Conservation (phyloP, 2,329 filamentous ascomycete species). For the Penicillium decumbens region DNA sequence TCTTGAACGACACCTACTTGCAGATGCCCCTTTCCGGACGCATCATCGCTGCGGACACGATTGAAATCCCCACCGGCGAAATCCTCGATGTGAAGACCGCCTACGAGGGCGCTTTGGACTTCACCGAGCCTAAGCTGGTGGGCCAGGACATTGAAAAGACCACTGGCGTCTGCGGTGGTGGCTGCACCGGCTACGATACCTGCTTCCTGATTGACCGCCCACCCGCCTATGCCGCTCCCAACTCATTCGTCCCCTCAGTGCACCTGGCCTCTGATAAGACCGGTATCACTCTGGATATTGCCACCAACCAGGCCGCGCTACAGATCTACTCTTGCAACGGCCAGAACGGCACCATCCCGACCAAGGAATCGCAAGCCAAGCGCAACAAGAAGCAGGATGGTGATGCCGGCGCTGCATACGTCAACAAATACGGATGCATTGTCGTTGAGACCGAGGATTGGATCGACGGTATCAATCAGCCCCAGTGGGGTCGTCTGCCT, state of each 20-base stretch:
- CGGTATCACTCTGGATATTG: conserved; percentile 78
- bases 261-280: conserved; percentile 63
- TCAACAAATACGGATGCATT: conserved; percentile 71
- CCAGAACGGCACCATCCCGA: conserved; percentile 60
- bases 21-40: conserved; percentile 46
- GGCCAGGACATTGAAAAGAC: conserved; percentile 64
- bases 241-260: conserved; percentile 49
- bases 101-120: conserved; percentile 47
- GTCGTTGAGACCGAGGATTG: conserved; percentile 91
- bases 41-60: conserved; percentile 50
- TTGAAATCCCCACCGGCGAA: conserved; percentile 70
- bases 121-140: conserved; percentile 73
- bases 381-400: conserved; percentile 53
- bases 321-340: conserved; percentile 82
- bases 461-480: conserved; percentile 91
- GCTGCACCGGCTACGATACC: conserved; percentile 79
- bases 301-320: conserved; percentile 77
- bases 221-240: conserved; percentile 28
- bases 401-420: conserved; percentile 43
- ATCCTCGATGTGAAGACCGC: conserved; percentile 75
- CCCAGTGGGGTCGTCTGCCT: conserved; percentile 67
- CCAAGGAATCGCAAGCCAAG: conserved; percentile 41
- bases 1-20: conserved; percentile 44
- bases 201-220: conserved; percentile 48
- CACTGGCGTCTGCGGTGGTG: conserved; percentile 68